A percentile compares a stretch with the other conserved stretches of the same genome.
Conservation (phyloP, 2,329 filamentous ascomycete genomes). For the Colletotrichum sp. region DNA sequence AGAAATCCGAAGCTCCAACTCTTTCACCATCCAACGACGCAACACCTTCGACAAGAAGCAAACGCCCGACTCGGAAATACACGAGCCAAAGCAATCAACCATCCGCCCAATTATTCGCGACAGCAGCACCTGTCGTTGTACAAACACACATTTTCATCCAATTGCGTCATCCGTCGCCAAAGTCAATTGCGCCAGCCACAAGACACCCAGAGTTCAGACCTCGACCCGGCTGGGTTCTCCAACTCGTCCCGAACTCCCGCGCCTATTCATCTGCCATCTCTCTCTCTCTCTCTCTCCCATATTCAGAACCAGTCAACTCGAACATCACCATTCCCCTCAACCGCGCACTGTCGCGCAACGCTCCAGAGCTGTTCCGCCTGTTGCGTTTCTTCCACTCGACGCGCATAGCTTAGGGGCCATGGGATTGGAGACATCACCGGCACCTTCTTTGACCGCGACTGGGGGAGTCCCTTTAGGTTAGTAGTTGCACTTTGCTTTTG, state of each 20-base stretch:
- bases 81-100: not conserved
- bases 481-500: not conserved
- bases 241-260: not conserved
- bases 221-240: not conserved
- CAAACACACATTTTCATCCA: not conserved
- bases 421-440: conserved; percentile 18
- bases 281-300: not conserved
- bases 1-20: conserved; percentile 3
- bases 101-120: not conserved
- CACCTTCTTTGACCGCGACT: conserved; percentile 7
- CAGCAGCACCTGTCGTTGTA: not conserved
- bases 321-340: not conserved
- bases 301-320: not conserved
- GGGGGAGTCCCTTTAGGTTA: conserved; percentile 21
- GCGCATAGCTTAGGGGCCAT: conserved; percentile 17
- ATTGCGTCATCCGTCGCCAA: not conserved
- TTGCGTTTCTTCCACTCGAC: not conserved
- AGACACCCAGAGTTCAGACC: not conserved
- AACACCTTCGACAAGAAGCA: not conserved
- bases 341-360: not conserved
- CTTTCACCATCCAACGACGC: not conserved
- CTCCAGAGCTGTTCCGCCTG: conserved; percentile 1
- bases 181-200: not conserved
- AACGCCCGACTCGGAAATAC: not conserved
- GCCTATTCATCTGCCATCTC: not conserved